Base-by-base conservation (phyloP, 2,329 filamentous ascomycete genomes). In the Verticillium albo-atrum region DNA sequence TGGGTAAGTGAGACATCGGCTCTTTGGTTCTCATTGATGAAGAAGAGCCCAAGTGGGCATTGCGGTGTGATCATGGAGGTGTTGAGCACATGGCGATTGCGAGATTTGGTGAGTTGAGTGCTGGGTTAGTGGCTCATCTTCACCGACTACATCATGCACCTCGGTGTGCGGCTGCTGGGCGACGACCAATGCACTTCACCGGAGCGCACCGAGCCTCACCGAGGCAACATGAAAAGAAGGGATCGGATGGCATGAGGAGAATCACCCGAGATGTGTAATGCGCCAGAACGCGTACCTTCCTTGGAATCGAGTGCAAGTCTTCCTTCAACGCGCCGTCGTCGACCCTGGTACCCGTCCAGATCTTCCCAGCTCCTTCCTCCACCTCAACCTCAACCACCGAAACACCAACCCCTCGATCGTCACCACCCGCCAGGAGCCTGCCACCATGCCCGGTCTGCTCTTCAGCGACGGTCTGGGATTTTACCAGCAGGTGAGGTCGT, bases 1-100 rank as follows among this genome's bases (percentile, higher is more conserved):
- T 99, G 79, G 95, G 92, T 96, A 82, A 72, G 90, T 82, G 26
- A 47, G 12, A 28, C 30, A 9, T 28, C 23, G 12, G 5, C n/a
- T 20, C 26, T 60, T 42, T 54, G 25, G 23, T 30, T n/a, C 28
- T 12, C 15, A 4, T 9, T 20, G 14, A 28, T 25, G 42, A 12
- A 12, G 42, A 47, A 47, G 42, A 23, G 7, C 42, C n/a, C 42
- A 47, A 23, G 42, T 23, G 42, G 42, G 42, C 12, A n/a, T 37
- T 37, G 14, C 17, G 34, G 34, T n/a, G 15, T 3, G 34, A 37
- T 15, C 34, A n/a, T 23, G n/a, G n/a, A 7, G 42, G n/a, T 10
- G 42, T 10, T 32, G 30, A 32, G 7, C 30, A 14, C n/a, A 47
- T 10, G 42, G 9, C 20, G 42, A 47, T 23, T 23, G 42, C 42